These are phyloP conservation scores for Tetrahymena elliotti DNA, from an alignment of 73 alveolate species.

Conservation along the genomic window DNA sequence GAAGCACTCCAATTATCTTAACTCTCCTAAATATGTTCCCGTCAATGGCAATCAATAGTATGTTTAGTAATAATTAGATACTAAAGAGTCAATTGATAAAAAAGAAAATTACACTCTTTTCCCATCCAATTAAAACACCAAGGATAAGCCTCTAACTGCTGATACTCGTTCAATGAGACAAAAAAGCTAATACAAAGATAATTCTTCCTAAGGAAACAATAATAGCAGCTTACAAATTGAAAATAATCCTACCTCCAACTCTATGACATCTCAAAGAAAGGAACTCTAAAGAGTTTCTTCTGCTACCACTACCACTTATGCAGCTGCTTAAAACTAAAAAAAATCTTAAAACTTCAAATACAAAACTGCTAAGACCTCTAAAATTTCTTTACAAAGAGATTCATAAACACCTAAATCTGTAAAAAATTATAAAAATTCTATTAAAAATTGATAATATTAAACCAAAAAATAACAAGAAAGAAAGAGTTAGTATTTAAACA, in stretches of 20 bases:
- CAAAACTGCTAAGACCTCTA: neutral
- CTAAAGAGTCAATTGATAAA: neutral
- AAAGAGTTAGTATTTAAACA: too few relatives aligned
- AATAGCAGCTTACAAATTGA: neutral
- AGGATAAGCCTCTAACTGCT: neutral
- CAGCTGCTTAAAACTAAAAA: neutral
- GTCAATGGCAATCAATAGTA: neutral
- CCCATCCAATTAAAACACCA: neutral
- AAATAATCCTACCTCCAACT: neutral
- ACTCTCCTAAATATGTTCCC: neutral
- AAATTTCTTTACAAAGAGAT: neutral
- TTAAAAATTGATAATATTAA: too few relatives aligned
- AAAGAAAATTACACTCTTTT: neutral
- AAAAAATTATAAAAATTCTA: neutral
- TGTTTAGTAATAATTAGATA: neutral
- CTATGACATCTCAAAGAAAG: neutral
- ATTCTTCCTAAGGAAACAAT: neutral
- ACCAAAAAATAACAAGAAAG: too few relatives aligned
- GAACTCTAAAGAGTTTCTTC: neutral
- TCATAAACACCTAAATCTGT: neutral
- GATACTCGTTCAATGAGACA: neutral
- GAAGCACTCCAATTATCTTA: neutral
- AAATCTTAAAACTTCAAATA: neutral
- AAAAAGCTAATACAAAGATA: neutral
- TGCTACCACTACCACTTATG: neutral